A percentile compares a stretch with the other conserved stretches of the same genome.
These are phyloP conservation scores for Paramecium primaurelia DNA, from an alignment of 73 alveolate species.

Conservation along the genomic window DNA sequence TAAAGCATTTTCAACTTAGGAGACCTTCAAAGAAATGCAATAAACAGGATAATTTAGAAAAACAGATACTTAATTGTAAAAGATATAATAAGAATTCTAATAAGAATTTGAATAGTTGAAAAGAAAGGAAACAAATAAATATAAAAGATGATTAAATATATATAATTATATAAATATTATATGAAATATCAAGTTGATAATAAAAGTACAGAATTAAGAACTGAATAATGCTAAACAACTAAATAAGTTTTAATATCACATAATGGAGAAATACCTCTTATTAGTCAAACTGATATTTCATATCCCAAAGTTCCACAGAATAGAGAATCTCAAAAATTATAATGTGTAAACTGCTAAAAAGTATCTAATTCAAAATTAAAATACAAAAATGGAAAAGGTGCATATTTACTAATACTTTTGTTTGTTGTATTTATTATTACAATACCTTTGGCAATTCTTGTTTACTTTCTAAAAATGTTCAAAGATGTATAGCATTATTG, in stretches of 20 bases:
- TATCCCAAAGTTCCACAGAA: background rate
- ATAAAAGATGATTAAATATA: constrained; percentile 9
- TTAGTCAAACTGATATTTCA: background rate
- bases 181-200: background rate
- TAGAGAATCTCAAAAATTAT: background rate
- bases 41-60: background rate
- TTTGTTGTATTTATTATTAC: background rate
- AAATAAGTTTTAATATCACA: background rate
- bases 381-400: background rate
- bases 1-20: background rate
- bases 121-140: background rate
- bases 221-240: background rate
- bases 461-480: background rate
- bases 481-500: background rate
- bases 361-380: background rate
- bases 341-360: background rate
- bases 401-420: background rate
- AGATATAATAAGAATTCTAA: background rate
- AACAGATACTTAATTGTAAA: background rate
- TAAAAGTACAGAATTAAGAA: background rate
- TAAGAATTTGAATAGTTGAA: background rate
- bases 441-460: background rate
- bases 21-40: background rate
- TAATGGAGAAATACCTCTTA: background rate
- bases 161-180: background rate